Evolutionary conservation across 257 asterid genomes (phyloP).

Genomic region (Solanum bulbocastanum): DNA sequence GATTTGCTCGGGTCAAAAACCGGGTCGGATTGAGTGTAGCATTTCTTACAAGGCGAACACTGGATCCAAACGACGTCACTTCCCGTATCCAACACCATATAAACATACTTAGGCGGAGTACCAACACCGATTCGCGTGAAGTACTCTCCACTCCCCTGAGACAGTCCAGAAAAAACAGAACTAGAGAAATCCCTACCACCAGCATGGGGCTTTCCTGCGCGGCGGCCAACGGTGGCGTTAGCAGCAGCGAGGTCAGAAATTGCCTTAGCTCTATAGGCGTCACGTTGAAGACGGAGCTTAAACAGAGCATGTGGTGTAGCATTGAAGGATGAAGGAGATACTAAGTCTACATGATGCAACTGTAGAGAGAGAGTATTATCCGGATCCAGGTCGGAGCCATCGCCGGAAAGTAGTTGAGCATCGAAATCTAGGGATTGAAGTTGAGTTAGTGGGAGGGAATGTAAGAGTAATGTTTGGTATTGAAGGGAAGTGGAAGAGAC

Average conservation of each 20-base stretch:
- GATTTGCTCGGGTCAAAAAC: constrained; percentile 58
- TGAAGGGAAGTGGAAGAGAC: constrained; percentile 15
- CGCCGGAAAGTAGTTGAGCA: not conserved
- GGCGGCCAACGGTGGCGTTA: not conserved
- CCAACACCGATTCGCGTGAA: constrained; percentile 93
- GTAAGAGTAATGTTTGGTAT: constrained; percentile 28
- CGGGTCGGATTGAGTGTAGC: constrained; percentile 79
- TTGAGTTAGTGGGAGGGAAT: constrained; percentile 48
- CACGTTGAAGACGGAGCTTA: constrained; percentile 58
- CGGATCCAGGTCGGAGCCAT: constrained; percentile 1
- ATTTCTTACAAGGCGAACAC: constrained; percentile 69
- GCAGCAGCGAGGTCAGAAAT: constrained; percentile 20
- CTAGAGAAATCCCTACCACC: constrained; percentile 43
- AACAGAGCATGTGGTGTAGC: constrained; percentile 57
- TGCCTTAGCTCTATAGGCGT: constrained; percentile 37
- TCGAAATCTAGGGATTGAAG: constrained; percentile 23
- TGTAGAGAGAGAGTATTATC: constrained; percentile 19
- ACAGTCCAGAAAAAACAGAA: constrained; percentile 57
- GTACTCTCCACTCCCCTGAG: constrained; percentile 90
- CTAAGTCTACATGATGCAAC: constrained; percentile 58
- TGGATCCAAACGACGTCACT: constrained; percentile 91
- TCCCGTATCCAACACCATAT: constrained; percentile 85
- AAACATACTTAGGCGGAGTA: constrained; percentile 52
- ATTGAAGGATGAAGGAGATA: constrained; percentile 19
- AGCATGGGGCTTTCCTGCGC: not conserved